Evolutionary conservation across 208 protist genomes (phyloP).

Genomic region (Vickermania ingenoplastis): DNA sequence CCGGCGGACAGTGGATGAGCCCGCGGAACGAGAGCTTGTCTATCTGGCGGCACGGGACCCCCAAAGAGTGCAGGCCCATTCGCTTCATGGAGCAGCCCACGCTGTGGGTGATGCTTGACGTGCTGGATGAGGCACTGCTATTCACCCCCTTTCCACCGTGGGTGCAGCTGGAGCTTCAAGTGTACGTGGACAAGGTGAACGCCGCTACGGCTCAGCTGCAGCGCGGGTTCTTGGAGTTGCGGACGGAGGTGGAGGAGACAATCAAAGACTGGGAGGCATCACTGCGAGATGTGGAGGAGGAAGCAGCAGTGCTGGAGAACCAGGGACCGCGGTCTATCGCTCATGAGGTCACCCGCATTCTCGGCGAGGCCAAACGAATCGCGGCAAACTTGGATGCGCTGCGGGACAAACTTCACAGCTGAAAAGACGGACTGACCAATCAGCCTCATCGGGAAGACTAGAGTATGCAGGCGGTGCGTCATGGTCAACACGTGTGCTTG

Average conservation of each 20-base stretch:
- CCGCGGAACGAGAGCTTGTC: slow-evolving; percentile 4
- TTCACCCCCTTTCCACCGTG: slow-evolving; percentile 38
- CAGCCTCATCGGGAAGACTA: too few species aligned
- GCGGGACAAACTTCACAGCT: background rate
- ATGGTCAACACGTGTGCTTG: too few species aligned
- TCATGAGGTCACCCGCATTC: slow-evolving; percentile 8
- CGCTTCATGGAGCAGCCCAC: slow-evolving; percentile 16
- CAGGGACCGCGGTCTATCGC: slow-evolving; percentile 1
- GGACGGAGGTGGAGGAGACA: slow-evolving; percentile 5
- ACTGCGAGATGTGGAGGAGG: slow-evolving; percentile 12
- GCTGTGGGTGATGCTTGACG: slow-evolving; percentile 51
- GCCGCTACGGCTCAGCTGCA: slow-evolving; percentile 19
- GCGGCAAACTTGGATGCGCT: background rate
- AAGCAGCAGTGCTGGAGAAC: slow-evolving; percentile 11
- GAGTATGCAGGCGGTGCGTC: too few species aligned
- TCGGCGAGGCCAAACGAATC: slow-evolving; percentile 10
- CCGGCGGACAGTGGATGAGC: background rate
- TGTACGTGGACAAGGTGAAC: slow-evolving; percentile 37
- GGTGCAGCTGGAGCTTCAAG: slow-evolving; percentile 23
- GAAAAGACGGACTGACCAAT: too few species aligned
- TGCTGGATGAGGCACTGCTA: slow-evolving; percentile 59
- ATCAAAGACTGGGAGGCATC: slow-evolving; percentile 9
- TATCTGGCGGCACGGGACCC: slow-evolving; percentile 18
- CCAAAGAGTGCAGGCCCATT: slow-evolving; percentile 12
- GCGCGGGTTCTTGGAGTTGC: slow-evolving; percentile 10